These are phyloP conservation scores for Globisporangium mamillatum DNA, from an alignment of 352 stramenopile genomes.

Conservation along the genomic window DNA sequence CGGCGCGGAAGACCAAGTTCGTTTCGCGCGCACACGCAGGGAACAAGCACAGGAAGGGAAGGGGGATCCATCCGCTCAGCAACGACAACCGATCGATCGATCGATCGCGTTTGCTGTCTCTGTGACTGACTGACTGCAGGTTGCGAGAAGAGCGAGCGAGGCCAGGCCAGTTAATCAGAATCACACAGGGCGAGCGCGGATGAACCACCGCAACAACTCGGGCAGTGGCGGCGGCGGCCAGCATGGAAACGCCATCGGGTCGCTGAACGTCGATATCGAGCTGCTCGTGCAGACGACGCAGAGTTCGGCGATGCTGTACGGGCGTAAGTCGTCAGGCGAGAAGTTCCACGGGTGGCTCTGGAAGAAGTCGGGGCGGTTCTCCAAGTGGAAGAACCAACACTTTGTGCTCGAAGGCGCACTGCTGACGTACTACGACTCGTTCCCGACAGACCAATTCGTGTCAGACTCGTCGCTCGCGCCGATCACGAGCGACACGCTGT, in stretches of 20 bases:
- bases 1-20: too few relatives aligned
- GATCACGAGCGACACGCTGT: constrained; percentile 59
- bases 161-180: background rate
- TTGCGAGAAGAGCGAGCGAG: too few relatives aligned
- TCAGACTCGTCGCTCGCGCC: constrained; percentile 52
- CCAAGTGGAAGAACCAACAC: constrained; percentile 83
- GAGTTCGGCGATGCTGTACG: constrained; percentile 66
- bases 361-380: constrained; percentile 79
- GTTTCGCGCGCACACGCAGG: too few relatives aligned
- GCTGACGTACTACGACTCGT: constrained; percentile 82
- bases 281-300: constrained; percentile 83
- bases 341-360: constrained; percentile 85
- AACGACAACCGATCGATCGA: too few relatives aligned
- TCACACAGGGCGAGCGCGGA: constrained; percentile 1
- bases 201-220: constrained; percentile 18
- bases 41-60: too few relatives aligned
- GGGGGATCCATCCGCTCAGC: too few relatives aligned
- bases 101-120: too few relatives aligned
- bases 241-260: constrained; percentile 27
- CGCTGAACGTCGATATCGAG: constrained; percentile 78
- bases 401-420: constrained; percentile 78
- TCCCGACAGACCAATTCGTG: constrained; percentile 78
- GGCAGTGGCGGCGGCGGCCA: constrained; percentile 12
- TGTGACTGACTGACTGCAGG: too few relatives aligned
- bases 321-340: constrained; percentile 53